Evolutionary conservation across 2,329 filamentous ascomycete genomes (phyloP), one percentile per base, ranked within the genome.

Genomic region (Cladophialophora immunda): DNA sequence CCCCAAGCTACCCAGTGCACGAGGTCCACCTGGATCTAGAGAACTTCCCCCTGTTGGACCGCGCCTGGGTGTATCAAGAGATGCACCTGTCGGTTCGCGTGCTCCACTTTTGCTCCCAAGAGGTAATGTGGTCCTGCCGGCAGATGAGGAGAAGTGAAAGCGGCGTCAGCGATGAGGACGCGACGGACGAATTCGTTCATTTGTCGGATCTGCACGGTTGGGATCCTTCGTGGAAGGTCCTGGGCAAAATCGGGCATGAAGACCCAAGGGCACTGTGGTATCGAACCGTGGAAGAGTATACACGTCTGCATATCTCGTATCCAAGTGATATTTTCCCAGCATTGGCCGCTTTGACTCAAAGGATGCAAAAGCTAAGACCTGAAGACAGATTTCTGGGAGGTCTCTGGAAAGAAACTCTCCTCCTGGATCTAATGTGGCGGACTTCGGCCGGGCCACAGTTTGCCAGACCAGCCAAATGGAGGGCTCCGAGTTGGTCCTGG

Each of bases 401-500:
- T 2, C 38, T 45, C 17, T 45, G 38, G 38, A 45, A 45, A 45
- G 7, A 19, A 7, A 45, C 38, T 45, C n/a, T 45, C n/a, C 38
- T 45, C 38, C n/a, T 45, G 5, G 38, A 45, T 45, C 38, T 45
- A 7, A 45, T 45, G 38, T 45, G 38, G 38, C 38, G 38, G 38
- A 19, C 38, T 19, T n/a, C 38, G n/a, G 38, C n/a, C 4, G 38
- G 38, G 38, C 38, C 38, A 45, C 38, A 45, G n/a, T 45, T 22
- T 5, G 38, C 17, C 19, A 45, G 38, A 45, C 38, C 38, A 19
- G 38, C 38, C 17, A 22, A 19, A 19, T 45, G 38, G 38, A 45
- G 38, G n/a, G 38, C 38, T 45, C 38, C 38, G 38, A 45, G 38
- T 45, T 45, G 38, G 38, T 45, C 38, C 6, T 45, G 38, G 38